These are phyloP conservation scores for Xerocomus brunneocitrinus DNA, from an alignment of 768 basidiomycete genomes.

Conservation along the genomic window DNA sequence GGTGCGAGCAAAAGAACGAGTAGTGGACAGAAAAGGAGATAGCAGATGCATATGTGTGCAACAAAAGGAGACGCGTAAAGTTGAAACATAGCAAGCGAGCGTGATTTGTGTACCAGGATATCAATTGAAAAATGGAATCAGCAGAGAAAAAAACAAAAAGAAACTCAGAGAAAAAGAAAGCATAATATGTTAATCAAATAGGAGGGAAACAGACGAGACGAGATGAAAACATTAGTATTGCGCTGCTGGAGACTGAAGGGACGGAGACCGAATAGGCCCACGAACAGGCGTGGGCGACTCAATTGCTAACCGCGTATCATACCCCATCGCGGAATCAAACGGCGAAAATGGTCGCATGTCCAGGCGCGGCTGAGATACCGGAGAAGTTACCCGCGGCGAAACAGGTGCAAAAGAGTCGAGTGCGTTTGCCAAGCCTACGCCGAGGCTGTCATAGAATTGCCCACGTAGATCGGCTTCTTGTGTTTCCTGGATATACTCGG, in stretches of 20 bases:
- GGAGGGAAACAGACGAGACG: not conserved
- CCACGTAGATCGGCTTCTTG: conserved; percentile 67
- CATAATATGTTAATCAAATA: conserved; percentile 21
- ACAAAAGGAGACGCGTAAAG: not conserved
- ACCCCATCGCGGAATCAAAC: conserved; percentile 34
- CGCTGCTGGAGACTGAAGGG: conserved; percentile 9
- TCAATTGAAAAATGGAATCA: not conserved
- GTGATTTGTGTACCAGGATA: conserved; percentile 1
- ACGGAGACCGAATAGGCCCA: conserved; percentile 3
- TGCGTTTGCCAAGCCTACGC: conserved; percentile 27
- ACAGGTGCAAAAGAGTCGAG: conserved; percentile 30
- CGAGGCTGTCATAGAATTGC: conserved; percentile 30
- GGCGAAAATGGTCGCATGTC: conserved; percentile 48
- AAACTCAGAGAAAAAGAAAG: not conserved
- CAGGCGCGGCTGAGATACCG: conserved; percentile 16
- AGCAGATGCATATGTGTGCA: not conserved
- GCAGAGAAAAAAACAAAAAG: too few species aligned
- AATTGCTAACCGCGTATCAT: conserved; percentile 8
- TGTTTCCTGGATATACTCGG: conserved; percentile 78
- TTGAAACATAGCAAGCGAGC: not conserved
- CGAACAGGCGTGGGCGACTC: conserved; percentile 3
- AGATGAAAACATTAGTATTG: conserved; percentile 8
- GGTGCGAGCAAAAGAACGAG: not conserved
- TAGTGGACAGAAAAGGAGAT: not conserved
- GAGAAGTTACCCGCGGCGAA: conserved; percentile 12